Base-by-base conservation (phyloP, 169 alveolate species). In the Besnoitia besnoiti region DNA sequence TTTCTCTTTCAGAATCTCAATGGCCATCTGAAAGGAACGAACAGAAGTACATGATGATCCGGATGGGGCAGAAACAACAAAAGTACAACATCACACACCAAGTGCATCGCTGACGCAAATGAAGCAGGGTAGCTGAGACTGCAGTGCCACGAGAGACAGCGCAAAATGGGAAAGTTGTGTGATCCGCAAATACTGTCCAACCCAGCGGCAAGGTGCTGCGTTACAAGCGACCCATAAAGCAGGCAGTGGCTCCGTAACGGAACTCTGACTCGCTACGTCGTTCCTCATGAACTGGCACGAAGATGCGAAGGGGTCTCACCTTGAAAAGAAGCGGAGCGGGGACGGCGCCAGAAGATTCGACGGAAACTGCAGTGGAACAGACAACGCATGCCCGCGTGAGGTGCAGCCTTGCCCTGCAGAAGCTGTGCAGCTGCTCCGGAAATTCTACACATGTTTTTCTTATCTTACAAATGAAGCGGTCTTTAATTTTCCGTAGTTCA, bases 381-480 rank as follows among this genome's bases (percentile, higher is more conserved):
- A 55, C 85, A n/a, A 67, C 16, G 30, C 46, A 49, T 40, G 30
- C 50, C 46, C 44, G 24, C 8, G 62, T 35, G 21, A 49, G 46
- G 14, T 1, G 16, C 46, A 49, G 46, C 46, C 10, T 19, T 42
- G 40, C 50, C 67, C 14, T 51, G 89, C 89, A 37, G 30, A 49
- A 5, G 12, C 51, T 1, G 51, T 19, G 47, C 44, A 21, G n/a
- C 24, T 33, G 12, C 7, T 37, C 62, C 21, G 49, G 44, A 42
- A 82, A 76, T 40, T 24, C 85, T 24, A 12, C 44, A 85, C 24
- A 24, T 21, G 21, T 21, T 16, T 27, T 0, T n/a, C n/a, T n/a
- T n/a, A n/a, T n/a, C 93, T 80, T 90, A 94, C 97, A 97, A 47
- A 97, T 97, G 87, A 97, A 96, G 91, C 97, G 98, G 93, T 97